These are phyloP conservation scores for Tephrocybe rancida DNA, from an alignment of 768 basidiomycete species.

Conservation along the genomic window DNA sequence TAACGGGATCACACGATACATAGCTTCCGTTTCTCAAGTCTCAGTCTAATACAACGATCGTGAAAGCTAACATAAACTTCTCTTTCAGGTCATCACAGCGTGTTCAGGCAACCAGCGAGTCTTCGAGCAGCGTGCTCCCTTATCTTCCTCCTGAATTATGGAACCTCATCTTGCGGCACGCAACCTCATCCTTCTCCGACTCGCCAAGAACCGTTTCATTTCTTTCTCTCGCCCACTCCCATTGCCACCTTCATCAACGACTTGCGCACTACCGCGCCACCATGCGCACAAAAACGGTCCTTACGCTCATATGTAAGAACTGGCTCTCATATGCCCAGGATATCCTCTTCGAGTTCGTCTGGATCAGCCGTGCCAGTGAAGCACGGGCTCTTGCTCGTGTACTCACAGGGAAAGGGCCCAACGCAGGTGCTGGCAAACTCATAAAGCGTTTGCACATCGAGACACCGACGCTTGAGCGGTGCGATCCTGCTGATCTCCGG, in stretches of 20 bases:
- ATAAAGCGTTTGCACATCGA: slow-evolving; percentile 73
- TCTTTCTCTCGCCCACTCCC: slow-evolving; percentile 45
- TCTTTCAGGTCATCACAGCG: not conserved
- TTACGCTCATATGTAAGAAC: slow-evolving; percentile 55
- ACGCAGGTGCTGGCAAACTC: slow-evolving; percentile 39
- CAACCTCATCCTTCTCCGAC: slow-evolving; percentile 44
- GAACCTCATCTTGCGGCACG: slow-evolving; percentile 65
- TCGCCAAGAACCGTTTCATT: slow-evolving; percentile 59
- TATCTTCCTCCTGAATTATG: slow-evolving; percentile 65
- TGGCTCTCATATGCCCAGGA: slow-evolving; percentile 59
- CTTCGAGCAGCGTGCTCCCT: slow-evolving; percentile 25
- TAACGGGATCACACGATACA: too few relatives aligned
- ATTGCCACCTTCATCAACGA: slow-evolving; percentile 34
- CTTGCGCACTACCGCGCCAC: slow-evolving; percentile 45
- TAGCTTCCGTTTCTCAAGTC: too few relatives aligned
- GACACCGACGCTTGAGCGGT: slow-evolving; percentile 65
- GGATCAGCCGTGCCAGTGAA: slow-evolving; percentile 60
- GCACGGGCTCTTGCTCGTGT: slow-evolving; percentile 43
- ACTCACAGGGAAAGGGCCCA: slow-evolving; percentile 36
- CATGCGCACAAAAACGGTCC: slow-evolving; percentile 50
- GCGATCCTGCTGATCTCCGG: slow-evolving; percentile 66
- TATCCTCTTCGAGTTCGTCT: slow-evolving; percentile 68
- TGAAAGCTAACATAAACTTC: not conserved
- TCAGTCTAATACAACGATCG: too few relatives aligned
- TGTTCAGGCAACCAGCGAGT: not conserved